A percentile compares a stretch with the other conserved stretches of the same genome.
Evolutionary conservation across 2,329 filamentous ascomycete genomes (phyloP).

Genomic region (Metarhizium sp.): DNA sequence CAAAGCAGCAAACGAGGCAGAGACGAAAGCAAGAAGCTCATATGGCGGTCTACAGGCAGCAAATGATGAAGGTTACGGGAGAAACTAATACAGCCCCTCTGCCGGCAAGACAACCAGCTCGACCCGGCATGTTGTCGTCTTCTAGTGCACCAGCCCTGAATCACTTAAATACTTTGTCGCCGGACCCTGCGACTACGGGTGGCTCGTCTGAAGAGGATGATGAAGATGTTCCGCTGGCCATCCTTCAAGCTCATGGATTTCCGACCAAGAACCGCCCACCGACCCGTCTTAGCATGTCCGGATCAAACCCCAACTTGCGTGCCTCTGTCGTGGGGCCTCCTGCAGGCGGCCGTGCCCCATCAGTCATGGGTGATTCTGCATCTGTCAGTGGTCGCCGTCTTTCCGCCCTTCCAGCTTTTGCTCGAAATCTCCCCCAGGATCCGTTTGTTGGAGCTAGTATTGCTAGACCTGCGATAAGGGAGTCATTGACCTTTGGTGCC

Average conservation of each 20-base stretch:
- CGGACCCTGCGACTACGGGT: constrained; percentile 33
- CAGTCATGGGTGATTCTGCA: constrained; percentile 37
- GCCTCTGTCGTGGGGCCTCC: constrained; percentile 37
- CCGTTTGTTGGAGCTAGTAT: constrained; percentile 75
- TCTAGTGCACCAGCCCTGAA: constrained; percentile 54
- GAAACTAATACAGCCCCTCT: constrained; percentile 38
- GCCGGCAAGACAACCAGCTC: constrained; percentile 25
- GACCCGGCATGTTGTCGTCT: constrained; percentile 47
- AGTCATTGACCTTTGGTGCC: constrained; percentile 59
- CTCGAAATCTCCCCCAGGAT: constrained; percentile 71
- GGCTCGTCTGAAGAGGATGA: constrained; percentile 75
- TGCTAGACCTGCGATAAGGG: constrained; percentile 61
- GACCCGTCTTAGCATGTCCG: constrained; percentile 52
- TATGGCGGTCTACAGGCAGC: constrained; percentile 80
- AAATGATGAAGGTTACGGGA: constrained; percentile 94
- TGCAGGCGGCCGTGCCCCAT: constrained; percentile 43
- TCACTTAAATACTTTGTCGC: constrained; percentile 25
- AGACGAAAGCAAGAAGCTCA: constrained; percentile 83
- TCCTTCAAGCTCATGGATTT: constrained; percentile 82
- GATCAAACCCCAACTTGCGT: constrained; percentile 64
- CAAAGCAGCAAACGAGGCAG: constrained; percentile 63
- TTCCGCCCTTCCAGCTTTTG: constrained; percentile 65
- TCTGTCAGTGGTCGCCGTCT: constrained; percentile 18
- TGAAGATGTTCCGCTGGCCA: constrained; percentile 78
- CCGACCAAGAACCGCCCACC: constrained; percentile 70